Percentiles rank a stretch among this genome's conserved stretches.
Evolutionary conservation across 2,329 filamentous ascomycete genomes (phyloP).

Genomic region (Epichloe sp.): DNA sequence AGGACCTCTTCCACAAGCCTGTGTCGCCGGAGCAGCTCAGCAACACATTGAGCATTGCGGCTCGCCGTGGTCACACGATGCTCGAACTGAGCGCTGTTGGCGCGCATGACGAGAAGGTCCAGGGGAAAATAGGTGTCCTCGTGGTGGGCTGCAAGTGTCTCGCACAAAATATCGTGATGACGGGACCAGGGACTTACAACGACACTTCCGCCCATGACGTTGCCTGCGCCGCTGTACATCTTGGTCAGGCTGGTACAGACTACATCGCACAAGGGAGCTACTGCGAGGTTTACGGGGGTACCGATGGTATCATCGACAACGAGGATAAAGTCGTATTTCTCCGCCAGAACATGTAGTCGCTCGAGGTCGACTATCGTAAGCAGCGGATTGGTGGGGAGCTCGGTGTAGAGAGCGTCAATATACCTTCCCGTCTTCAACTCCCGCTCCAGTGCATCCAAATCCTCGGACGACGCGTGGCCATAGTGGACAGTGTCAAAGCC

Average conservation of each 20-base stretch:
- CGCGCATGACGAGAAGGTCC: not conserved
- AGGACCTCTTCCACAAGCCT: constrained; percentile 18
- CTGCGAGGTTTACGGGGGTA: constrained; percentile 28
- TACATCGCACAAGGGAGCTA: constrained; percentile 29
- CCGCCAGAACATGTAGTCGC: constrained; percentile 10
- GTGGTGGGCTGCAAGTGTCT: too few species aligned
- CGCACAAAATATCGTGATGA: not conserved
- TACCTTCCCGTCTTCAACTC: not conserved
- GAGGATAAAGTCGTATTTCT: constrained; percentile 24
- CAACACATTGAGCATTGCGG: not conserved
- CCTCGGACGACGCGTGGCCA: not conserved
- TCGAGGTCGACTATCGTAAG: constrained; percentile 10
- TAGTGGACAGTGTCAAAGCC: not conserved
- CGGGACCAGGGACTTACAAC: not conserved
- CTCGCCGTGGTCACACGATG: not conserved
- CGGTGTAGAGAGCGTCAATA: not conserved
- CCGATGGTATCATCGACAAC: constrained; percentile 28
- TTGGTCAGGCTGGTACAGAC: constrained; percentile 36
- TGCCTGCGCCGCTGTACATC: constrained; percentile 35
- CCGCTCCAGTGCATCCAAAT: not conserved
- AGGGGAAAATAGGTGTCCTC: constrained; percentile 11
- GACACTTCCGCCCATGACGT: constrained; percentile 30
- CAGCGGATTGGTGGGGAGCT: constrained; percentile 9
- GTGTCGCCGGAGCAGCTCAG: constrained; percentile 23
- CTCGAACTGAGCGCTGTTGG: not conserved